Evolutionary conservation across 2,329 filamentous ascomycete genomes (phyloP).

Genomic region (Exophiala dermatitidis): DNA sequence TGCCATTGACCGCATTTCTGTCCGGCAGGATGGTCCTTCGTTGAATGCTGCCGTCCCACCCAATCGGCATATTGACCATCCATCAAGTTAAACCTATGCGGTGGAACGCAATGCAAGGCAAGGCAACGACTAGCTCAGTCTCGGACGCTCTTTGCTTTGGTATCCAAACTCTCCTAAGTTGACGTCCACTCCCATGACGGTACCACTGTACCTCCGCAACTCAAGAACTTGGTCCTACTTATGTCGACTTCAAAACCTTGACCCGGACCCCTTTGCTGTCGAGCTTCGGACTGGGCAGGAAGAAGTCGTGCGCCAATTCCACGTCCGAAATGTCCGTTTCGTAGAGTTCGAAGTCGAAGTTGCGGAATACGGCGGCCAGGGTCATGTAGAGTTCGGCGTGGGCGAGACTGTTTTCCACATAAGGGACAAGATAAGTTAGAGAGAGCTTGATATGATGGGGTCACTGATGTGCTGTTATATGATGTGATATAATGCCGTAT

Average conservation of each 20-base stretch:
- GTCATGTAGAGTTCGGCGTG: slow-evolving; percentile 32
- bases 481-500: no score
- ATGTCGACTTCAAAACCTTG: slow-evolving; percentile 3
- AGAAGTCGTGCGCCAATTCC: slow-evolving; percentile 27
- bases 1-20: no score
- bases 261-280: slow-evolving; percentile 28
- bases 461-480: background rate
- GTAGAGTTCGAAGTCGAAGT: slow-evolving; percentile 31
- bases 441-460: background rate
- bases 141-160: no score
- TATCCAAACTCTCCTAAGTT: background rate
- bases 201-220: background rate
- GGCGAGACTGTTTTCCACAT: slow-evolving; percentile 28
- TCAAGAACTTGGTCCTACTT: background rate
- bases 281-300: slow-evolving; percentile 23
- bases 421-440: background rate
- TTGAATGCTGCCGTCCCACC: no score
- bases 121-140: no score
- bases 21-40: no score
- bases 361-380: slow-evolving; percentile 29
- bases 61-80: no score
- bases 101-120: no score
- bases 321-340: slow-evolving; percentile 32
- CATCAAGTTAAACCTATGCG: no score
- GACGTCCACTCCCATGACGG: background rate